phyloP scores from a whole-genome alignment of 345 rosid species.

The Brassica nigra region DNA sequence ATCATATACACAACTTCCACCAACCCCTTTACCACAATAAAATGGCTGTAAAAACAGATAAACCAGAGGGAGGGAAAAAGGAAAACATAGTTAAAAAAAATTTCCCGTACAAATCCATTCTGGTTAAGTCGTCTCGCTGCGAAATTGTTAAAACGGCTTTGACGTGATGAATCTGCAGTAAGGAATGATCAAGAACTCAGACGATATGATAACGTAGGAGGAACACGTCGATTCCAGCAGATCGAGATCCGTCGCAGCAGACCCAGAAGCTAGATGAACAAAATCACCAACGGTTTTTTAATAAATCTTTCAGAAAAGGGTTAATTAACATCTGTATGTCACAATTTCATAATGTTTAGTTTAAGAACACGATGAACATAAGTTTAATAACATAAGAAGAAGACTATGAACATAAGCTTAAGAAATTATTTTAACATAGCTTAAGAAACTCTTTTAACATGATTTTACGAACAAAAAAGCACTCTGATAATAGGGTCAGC shows the following conservation, averaged over 20 bases:
- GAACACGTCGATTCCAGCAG: no score
- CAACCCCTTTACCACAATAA: background rate
- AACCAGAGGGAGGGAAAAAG: background rate
- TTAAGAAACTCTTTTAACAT: no score
- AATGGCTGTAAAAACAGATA: background rate
- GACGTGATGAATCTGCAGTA: background rate
- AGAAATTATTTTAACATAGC: no score
- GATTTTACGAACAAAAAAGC: no score
- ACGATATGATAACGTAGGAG: background rate
- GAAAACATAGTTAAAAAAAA: background rate
- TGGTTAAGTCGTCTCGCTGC: background rate
- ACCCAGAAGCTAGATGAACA: background rate
- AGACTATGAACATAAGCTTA: no score
- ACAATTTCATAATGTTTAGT: no score
- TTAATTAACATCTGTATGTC: no score
- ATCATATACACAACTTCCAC: background rate
- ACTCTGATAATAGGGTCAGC: no score
- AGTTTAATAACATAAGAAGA: no score
- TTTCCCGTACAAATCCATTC: background rate
- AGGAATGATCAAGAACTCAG: background rate
- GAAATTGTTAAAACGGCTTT: background rate
- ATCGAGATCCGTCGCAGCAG: background rate
- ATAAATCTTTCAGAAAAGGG: no score
- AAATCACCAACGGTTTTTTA: no score
- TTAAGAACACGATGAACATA: no score